phyloP scores from a whole-genome alignment of 371 early-diverging fungal species.

The Apophysomyces trapeziformis region DNA sequence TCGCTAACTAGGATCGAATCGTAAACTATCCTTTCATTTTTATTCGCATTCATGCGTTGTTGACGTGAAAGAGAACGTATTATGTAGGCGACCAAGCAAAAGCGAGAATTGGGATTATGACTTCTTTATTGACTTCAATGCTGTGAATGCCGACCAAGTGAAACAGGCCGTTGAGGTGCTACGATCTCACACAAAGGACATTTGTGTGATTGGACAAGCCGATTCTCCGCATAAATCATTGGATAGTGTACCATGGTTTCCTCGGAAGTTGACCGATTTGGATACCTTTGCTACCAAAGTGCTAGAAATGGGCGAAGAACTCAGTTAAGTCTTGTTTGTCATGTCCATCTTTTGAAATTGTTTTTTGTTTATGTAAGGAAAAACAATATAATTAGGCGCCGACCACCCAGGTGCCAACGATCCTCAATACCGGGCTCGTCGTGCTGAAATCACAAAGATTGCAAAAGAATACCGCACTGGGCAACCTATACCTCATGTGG shows the following conservation, averaged over 20 bases:
- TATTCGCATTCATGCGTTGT: slow-evolving; percentile 6
- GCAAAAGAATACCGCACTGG: slow-evolving; percentile 89
- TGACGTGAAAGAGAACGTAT: not conserved
- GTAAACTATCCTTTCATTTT: slow-evolving; percentile 32
- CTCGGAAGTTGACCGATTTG: slow-evolving; percentile 90
- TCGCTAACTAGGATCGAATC: slow-evolving; percentile 94
- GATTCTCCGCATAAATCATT: not conserved
- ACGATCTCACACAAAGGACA: slow-evolving; percentile 64
- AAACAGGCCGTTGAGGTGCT: slow-evolving; percentile 61
- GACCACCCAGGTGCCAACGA: slow-evolving; percentile 98
- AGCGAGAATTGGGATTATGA: slow-evolving; percentile 86
- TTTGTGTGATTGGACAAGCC: slow-evolving; percentile 53
- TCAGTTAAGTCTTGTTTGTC: slow-evolving; percentile 43
- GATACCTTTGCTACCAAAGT: slow-evolving; percentile 94
- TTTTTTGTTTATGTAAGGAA: not conserved
- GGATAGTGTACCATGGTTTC: slow-evolving; percentile 88
- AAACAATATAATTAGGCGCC: slow-evolving; percentile 51
- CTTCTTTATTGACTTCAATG: slow-evolving; percentile 90
- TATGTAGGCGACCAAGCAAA: slow-evolving; percentile 74
- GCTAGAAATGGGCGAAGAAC: slow-evolving; percentile 90
- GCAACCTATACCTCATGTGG: slow-evolving; percentile 81
- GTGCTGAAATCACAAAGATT: slow-evolving; percentile 85
- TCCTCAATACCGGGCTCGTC: slow-evolving; percentile 81
- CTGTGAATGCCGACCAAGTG: slow-evolving; percentile 60
- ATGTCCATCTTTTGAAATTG: not conserved